A percentile compares a stretch with the other conserved stretches of the same genome.
Evolutionary conservation across 2,329 filamentous ascomycete genomes (phyloP).

Genomic region (Aspergillus felis): DNA sequence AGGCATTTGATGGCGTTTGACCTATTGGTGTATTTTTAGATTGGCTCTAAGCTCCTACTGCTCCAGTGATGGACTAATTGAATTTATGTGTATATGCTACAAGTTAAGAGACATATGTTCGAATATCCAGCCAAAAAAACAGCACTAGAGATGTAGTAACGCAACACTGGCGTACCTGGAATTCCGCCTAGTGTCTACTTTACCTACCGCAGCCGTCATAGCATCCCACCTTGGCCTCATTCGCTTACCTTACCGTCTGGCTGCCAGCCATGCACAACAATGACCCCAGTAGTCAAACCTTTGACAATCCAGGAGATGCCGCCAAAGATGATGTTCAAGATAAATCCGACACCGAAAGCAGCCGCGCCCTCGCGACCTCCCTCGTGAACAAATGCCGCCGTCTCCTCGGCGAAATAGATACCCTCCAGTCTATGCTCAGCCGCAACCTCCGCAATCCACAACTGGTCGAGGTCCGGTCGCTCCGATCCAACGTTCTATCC

Average conservation of each 20-base stretch:
- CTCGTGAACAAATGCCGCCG: slow-evolving; percentile 37
- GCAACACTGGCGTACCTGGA: background rate
- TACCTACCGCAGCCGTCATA: background rate
- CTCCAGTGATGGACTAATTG: slow-evolving; percentile 7
- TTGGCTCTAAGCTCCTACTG: background rate
- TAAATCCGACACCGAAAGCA: slow-evolving; percentile 6
- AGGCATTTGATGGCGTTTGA: slow-evolving; percentile 21
- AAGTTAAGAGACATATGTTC: background rate
- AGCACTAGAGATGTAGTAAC: background rate
- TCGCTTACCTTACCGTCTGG: background rate
- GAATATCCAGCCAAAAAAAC: background rate
- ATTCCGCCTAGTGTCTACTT: background rate
- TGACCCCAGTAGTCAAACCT: background rate
- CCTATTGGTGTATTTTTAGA: slow-evolving; percentile 9
- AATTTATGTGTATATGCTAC: background rate
- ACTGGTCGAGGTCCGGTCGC: slow-evolving; percentile 48
- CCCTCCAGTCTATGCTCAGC: slow-evolving; percentile 41
- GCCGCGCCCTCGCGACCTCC: slow-evolving; percentile 22
- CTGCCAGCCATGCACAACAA: background rate
- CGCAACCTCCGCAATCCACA: slow-evolving; percentile 43
- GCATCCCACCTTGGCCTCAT: background rate
- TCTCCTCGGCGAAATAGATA: slow-evolving; percentile 45
- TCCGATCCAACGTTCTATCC: slow-evolving; percentile 45
- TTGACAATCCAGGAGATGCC: background rate
- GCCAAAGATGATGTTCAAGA: background rate